Evolutionary conservation across 495 filamentous ascomycete genomes (phyloP).

Genomic region (Podospora comata): DNA sequence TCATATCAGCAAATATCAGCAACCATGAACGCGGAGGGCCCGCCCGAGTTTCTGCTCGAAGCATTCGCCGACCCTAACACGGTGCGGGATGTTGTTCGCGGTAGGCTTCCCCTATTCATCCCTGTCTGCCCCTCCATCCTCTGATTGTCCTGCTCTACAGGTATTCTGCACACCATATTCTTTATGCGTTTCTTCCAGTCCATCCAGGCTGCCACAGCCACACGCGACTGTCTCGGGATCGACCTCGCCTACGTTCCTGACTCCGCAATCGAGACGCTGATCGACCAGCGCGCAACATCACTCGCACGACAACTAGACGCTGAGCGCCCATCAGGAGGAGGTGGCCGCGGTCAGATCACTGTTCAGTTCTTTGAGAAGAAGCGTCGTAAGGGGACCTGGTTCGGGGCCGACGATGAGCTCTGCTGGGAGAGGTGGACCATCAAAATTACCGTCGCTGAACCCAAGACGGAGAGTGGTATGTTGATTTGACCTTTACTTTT

Average conservation of each 20-base stretch:
- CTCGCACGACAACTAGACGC: conserved; percentile 65
- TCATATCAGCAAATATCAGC: not conserved
- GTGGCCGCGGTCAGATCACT: conserved; percentile 74
- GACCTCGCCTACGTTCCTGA: conserved; percentile 89
- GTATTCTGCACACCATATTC: conserved; percentile 95
- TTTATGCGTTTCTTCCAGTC: conserved; percentile 96
- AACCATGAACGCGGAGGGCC: conserved; percentile 54
- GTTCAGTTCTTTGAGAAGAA: conserved; percentile 96
- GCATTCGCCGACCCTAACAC: conserved; percentile 76
- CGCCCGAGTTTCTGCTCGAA: conserved; percentile 81
- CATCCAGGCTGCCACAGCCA: conserved; percentile 61
- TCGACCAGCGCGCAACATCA: conserved; percentile 77
- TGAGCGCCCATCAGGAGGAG: conserved; percentile 52
- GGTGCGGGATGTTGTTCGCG: conserved; percentile 89
- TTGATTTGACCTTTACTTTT: conserved; percentile 6
- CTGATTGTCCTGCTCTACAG: conserved; percentile 41
- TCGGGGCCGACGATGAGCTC: conserved; percentile 81
- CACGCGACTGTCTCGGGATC: conserved; percentile 86
- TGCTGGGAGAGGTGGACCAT: conserved; percentile 96
- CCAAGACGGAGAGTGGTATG: conserved; percentile 82
- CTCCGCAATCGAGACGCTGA: conserved; percentile 83
- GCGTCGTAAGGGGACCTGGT: conserved; percentile 72
- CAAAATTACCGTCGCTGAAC: conserved; percentile 85
- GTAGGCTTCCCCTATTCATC: conserved; percentile 45
- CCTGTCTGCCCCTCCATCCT: conserved; percentile 12